Evolutionary conservation across 2,329 filamentous ascomycete species (phyloP), one percentile per base, ranked within the genome.

Genomic region (Aotearoamyces nothofagi): DNA sequence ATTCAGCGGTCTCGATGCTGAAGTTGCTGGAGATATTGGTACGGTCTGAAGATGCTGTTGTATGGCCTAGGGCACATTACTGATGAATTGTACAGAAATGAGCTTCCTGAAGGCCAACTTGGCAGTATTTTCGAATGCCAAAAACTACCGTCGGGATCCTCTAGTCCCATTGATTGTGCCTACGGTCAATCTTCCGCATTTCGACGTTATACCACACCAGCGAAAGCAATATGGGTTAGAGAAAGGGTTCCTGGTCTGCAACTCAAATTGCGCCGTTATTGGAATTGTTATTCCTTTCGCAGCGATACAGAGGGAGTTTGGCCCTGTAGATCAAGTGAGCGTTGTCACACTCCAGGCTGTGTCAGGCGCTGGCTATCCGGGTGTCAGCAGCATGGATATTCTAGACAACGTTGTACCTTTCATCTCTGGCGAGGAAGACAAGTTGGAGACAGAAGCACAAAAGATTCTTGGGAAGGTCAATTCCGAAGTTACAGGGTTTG

Each of bases 241-340:
- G 37, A 84, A 80, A 56, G 90, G 90, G 14, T 93, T 96, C 60
- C 60, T 96, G 20, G 83, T 94, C 35, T 96, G 87, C 68, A 96
- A 96, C 62, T 92, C 83, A 40, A 96, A 96, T 61, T 98, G 90
- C 58, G 87, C 87, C 32, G 87, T 94, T 47, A 93, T 96, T 45
- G 87, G 87, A 26, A 72, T 96, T 33, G 87, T 94, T 36, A 92
- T 93, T 38, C 90, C 90, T 14, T 87, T 94, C 49, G 84, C 84
- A 8, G 87, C 87, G 10, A 70, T 96, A 19, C 80, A 92, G 53
- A 70, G 76, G 29, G 74, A 70, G 44, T 93, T 96, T 46, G 90
- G 87, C 24, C 74, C 77, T 44, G 79, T 93, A 41, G 78, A 81
- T 36, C 54, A 58, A 42, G 72, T 73, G 43, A 71, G 63, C 41